These are phyloP conservation scores for Geranium rotundifolium DNA, from an alignment of 345 rosid genomes.

Conservation along the genomic window DNA sequence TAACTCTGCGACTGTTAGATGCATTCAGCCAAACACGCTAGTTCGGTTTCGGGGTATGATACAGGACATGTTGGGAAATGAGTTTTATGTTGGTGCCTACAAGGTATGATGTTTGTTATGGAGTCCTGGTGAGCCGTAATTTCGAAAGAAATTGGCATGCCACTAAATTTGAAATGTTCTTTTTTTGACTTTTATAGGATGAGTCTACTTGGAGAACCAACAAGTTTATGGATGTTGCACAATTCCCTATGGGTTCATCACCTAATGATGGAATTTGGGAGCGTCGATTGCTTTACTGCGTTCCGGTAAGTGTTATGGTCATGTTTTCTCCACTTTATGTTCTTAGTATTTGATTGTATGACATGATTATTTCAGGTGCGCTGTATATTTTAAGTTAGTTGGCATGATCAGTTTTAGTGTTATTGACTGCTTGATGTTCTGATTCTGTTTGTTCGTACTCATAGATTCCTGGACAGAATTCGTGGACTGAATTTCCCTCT, in stretches of 20 bases:
- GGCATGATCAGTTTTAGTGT: neutral
- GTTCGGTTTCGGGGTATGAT: slow-evolving; percentile 89
- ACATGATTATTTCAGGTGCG: neutral
- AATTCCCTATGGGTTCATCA: slow-evolving; percentile 36
- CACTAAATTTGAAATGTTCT: neutral
- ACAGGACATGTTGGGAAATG: slow-evolving; percentile 97
- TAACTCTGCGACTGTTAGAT: slow-evolving; percentile 29
- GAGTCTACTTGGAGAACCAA: slow-evolving; percentile 77
- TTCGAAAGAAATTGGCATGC: neutral
- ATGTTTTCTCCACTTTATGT: neutral
- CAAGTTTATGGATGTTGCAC: slow-evolving; percentile 59
- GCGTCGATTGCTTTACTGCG: slow-evolving; percentile 67
- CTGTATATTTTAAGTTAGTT: neutral
- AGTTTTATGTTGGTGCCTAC: slow-evolving; percentile 80
- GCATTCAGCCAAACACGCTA: slow-evolving; percentile 56
- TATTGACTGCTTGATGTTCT: neutral
- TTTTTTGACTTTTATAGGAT: slow-evolving; percentile 23
- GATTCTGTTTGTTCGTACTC: neutral
- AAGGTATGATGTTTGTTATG: slow-evolving; percentile 29
- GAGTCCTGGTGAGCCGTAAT: neutral
- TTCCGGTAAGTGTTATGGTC: slow-evolving; percentile 43
- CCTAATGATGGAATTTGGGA: slow-evolving; percentile 72
- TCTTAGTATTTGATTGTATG: neutral
- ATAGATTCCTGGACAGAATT: slow-evolving; percentile 75
- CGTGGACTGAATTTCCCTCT: slow-evolving; percentile 55